phyloP scores from a whole-genome alignment of 2,329 filamentous ascomycete genomes.

The Neofusicoccum kwambonambiense region DNA sequence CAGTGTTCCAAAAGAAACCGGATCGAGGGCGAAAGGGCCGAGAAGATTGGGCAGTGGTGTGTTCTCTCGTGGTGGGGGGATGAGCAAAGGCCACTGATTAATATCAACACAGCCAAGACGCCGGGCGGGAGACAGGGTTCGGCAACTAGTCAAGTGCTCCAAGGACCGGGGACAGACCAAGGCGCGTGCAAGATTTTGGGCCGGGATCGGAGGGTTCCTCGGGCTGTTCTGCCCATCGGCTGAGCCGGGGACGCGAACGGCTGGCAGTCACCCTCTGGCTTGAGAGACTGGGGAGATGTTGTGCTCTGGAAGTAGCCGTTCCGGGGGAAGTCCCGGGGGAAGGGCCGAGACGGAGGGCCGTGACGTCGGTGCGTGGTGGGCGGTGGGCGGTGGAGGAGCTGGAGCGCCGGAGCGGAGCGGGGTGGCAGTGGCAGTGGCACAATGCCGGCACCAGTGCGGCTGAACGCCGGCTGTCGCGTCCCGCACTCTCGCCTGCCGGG shows the following conservation, averaged over 20 bases:
- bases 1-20: no score
- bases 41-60: no score
- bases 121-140: no score
- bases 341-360: neutral
- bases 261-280: neutral
- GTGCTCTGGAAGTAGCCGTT: neutral
- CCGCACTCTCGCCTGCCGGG: neutral
- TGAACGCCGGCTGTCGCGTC: neutral
- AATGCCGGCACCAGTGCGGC: neutral
- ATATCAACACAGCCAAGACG: no score
- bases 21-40: no score
- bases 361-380: neutral
- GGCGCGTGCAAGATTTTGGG: no score
- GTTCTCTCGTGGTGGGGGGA: no score
- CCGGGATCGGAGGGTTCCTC: no score
- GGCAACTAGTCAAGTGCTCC: no score
- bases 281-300: neutral
- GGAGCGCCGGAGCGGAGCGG: conserved; percentile 4
- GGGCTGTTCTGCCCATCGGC: neutral
- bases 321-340: no score
- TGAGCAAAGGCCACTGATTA: no score
- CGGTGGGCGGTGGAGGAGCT: neutral
- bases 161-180: no score
- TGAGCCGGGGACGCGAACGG: neutral
- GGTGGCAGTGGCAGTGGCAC: neutral